Evolutionary conservation across 2,329 filamentous ascomycete genomes (phyloP), one percentile per base, ranked within the genome.

Genomic region (Didymella segeticola): DNA sequence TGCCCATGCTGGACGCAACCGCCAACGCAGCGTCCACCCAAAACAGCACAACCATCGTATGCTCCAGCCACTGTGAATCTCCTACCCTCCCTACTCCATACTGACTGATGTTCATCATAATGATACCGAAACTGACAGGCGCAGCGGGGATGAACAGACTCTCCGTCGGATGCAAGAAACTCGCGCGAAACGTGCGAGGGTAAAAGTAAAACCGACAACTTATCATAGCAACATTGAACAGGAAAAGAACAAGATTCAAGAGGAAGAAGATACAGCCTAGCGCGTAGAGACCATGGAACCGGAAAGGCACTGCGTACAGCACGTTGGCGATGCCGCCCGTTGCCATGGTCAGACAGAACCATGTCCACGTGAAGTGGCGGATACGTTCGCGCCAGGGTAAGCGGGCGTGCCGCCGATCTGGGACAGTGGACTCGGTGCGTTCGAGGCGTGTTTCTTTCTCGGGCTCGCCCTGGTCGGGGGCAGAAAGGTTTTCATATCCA

Each of bases 101-200:
- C 68, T 95, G 86, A 34, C 87, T 89, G 25, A 89, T 84, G 60
- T 91, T 93, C 66, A 91, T 73, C 43, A 81, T 60, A 34, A 81
- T 80, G 0, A 78, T 80, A 9, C 88, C 90, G 56, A 89, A 82
- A 14, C 88, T 91, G 52, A 89, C 85, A 9, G 81, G 77, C 4
- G 80, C 85, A 1, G 90, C 84, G 0, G 89, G 89, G 14, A 91
- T 86, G 69, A 93, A 95, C 0, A 93, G 79, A 9, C 86, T 89
- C 69, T 96, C 91, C 0, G 88, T 87, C 11, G 90, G 89, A 74
- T 93, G 90, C 6, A 86, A 78, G 55, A 95, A 88, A 0, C 89
- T 91, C 12, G 84, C 80, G 53, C 81, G 82, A 68, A 93, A 90
- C 8, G 86, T 90, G 15, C 86, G 84, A 0, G 89, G 89, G 51